Base-by-base conservation (phyloP, 345 rosid species). In the Eutrema heterophyllum region DNA sequence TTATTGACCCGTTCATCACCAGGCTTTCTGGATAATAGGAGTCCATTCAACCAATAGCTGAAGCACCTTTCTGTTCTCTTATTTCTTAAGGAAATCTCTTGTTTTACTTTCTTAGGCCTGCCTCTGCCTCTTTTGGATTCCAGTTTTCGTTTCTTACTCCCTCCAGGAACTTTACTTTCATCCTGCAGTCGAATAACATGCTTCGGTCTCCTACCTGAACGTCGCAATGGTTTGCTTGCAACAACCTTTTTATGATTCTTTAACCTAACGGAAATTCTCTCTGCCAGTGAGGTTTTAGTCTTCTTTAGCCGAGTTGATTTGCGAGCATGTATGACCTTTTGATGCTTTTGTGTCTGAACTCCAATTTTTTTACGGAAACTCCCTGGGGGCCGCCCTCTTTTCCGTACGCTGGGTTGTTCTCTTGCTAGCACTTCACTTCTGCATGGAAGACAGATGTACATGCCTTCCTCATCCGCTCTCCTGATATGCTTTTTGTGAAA, bases 11-110 rank as follows among this genome's bases (percentile, higher is more conserved):
- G 83, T 66, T 85, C 87, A 78, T 92, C 97, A n/a, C 78, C 83
- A 41, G 86, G 81, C 71, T 82, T 92, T 82, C 82, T 68, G 69
- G 93, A 90, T 55, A 95, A 76, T 40, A 12, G 71, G 71, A 95
- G 97, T 59, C 99, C 99, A 70, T 92, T 87, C 79, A 84, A 76
- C 99, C 99, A 95, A 85, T 83, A 90, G 80, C 85, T 85, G 63
- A 75, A 82, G 67, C 45, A 76, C 71, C 78, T 65, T 66, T 35
- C 63, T 15, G 97, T 83, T 86, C 97, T 86, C 87, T 82, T 81
- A 79, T 83, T 92, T 82, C 26, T 86, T 82, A 68, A 72, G 44
- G 82, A 64, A 39, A 64, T 63, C 51, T 18, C 75, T 67, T 79
- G 71, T 62, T 79, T 73, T 16, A 76, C 64, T 80, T 84, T 82